These are phyloP conservation scores for Yarrowia alimentaria DNA, from an alignment of 805 yeast species.

Conservation along the genomic window DNA sequence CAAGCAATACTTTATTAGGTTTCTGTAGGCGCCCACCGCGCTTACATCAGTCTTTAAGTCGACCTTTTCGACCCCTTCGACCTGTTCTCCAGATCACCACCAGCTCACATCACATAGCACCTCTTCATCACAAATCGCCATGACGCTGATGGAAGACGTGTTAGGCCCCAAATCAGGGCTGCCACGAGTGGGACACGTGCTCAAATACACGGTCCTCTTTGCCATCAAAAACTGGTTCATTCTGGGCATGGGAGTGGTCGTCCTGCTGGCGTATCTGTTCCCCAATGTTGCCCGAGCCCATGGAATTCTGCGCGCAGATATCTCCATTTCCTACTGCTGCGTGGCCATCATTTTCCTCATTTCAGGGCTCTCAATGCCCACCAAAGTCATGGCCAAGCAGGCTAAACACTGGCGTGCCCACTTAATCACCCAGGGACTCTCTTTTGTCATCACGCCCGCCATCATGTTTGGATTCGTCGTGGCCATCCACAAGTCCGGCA, in stretches of 20 bases:
- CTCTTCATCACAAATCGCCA: not conserved
- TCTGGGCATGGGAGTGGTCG: slow-evolving; percentile 64
- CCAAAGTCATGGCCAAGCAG: slow-evolving; percentile 58
- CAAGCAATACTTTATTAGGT: too few species aligned
- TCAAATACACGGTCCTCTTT: slow-evolving; percentile 8
- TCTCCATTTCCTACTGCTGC: slow-evolving; percentile 79
- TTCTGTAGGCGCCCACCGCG: too few species aligned
- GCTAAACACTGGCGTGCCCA: slow-evolving; percentile 82
- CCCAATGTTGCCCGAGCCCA: slow-evolving; percentile 84
- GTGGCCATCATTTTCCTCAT: slow-evolving; percentile 84
- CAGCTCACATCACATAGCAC: too few species aligned
- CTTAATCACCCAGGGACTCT: slow-evolving; percentile 59
- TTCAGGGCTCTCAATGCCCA: slow-evolving; percentile 75
- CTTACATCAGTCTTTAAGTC: too few species aligned
- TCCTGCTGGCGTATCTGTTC: slow-evolving; percentile 71
- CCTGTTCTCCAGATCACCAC: slow-evolving; percentile 1
- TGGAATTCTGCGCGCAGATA: slow-evolving; percentile 71
- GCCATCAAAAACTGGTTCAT: slow-evolving; percentile 66
- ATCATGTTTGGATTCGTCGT: slow-evolving; percentile 70
- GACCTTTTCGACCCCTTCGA: slow-evolving; percentile 3
- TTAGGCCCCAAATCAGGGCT: slow-evolving; percentile 2
- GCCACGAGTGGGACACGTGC: slow-evolving; percentile 3
- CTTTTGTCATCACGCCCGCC: slow-evolving; percentile 69
- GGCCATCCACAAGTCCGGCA: slow-evolving; percentile 60
- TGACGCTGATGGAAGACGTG: slow-evolving; percentile 1